Evolutionary conservation across 2,329 filamentous ascomycete species (phyloP), one percentile per base, ranked within the genome.

Genomic region (Spiromastix sp.): DNA sequence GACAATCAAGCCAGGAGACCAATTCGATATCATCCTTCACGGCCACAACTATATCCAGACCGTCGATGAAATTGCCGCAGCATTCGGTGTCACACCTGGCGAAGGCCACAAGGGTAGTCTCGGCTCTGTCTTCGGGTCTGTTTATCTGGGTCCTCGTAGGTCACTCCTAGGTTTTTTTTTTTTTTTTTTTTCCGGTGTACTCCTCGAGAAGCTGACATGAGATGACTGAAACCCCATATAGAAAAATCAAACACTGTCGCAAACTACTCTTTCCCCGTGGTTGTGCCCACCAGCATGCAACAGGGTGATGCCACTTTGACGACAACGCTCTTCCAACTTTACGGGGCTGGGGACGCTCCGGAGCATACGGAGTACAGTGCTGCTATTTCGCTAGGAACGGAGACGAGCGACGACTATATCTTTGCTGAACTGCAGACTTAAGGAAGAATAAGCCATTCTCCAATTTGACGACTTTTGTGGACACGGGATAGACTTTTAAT

Each of bases 41-140:
- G 60, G 57, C 28, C 50, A 59, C 31, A 56, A 58, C 51, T 68
- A 66, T 53, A 62, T 65, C 48, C 65, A 70, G 48, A 36, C 51
- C 34, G 59, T 66, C 19, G 48, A 55, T 43, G 65, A 70, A 41
- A 50, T 69, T 2, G 55, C 64, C 34, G 56, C 68, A 7, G 62
- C 59, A 18, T 65, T 66, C 42, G 66, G 66, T 24, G 59, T 54
- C 41, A 32, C 42, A 3, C 31, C 45, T 1, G 39, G 12, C 4
- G 20, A 45, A 2, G 56, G 44, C 4, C 56, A 42, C 40, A 45
- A 47, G 0, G 38, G 39, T 6, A 43, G 46, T 4, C 46, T 66
- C 0, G 62, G 63, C 12, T 32, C 17, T 2, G 48, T 54, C 17
- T 18, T 50, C 2, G 42, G 44, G 7, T 57, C 54, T 1, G 45